Base-by-base conservation (phyloP, 2,329 filamentous ascomycete genomes). In the Didymella pinodella region DNA sequence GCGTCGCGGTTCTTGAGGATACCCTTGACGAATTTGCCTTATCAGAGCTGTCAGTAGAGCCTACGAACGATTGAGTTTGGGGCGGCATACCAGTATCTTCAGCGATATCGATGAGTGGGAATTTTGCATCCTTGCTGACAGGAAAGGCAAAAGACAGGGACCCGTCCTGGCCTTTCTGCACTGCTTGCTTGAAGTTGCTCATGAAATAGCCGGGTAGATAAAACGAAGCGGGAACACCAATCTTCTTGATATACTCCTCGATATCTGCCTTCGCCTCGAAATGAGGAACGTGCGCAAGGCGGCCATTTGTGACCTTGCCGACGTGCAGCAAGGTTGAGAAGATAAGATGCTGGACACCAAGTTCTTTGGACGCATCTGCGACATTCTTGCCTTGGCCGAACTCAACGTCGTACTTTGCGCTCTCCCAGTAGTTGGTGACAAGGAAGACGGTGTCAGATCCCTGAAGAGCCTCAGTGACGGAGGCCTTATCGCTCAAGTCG, bases 201-300 rank as follows among this genome's bases (percentile, higher is more conserved):
- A 86, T 86, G 69, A 85, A 88, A 60, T 79, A 79, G 0, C 80
- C 85, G 0, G 84, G 80, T 29, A 81, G 66, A 66, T 83, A 81
- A 66, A 86, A 86, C 0, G 84, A 81, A 5, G 57, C 51, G 4
- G 63, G 58, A 2, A 65, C 44, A 7, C 63, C 65, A 7, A 32
- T 61, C 0, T 80, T 80, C n/a, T 81, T 80, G 49, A 86, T 81
- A 69, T 88, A 85, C 20, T 80, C 71, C 62, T 86, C 84, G 0
- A 85, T 79, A 6, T 80, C 73, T 14, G 84, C 84, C 70, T 88
- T 88, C 67, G 73, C 75, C 68, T 88, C 85, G 59, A 88, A 88
- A 63, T 85, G 82, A 55, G 79, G 63, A 12, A 79, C 73, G 29
- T 76, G 65, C 7, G 64, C 62, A 25, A 78, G 70, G 26, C 74